phyloP scores from a whole-genome alignment of 2,329 filamentous ascomycete genomes.

The Microdochium nivale region DNA sequence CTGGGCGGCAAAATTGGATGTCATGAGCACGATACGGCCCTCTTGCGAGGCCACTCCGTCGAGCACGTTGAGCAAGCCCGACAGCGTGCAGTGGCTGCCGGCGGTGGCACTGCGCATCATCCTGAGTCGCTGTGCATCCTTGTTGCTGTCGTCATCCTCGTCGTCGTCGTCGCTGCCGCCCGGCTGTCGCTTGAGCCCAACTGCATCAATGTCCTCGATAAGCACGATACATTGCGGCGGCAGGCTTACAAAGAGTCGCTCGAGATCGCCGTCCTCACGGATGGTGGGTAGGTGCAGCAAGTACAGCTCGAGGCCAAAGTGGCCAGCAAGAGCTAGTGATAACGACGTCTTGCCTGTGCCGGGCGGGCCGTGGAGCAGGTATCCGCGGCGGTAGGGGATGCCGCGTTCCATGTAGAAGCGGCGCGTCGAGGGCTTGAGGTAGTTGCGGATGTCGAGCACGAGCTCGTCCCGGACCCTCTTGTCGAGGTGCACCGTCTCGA shows the following conservation, averaged over 20 bases:
- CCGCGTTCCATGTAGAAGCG: conserved; percentile 66
- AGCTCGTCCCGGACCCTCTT: conserved; percentile 46
- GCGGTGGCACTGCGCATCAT: conserved; percentile 50
- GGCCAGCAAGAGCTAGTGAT: conserved; percentile 63
- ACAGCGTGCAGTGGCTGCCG: conserved; percentile 61
- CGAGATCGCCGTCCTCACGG: conserved; percentile 17
- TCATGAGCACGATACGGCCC: conserved; percentile 61
- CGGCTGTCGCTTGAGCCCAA: conserved; percentile 30
- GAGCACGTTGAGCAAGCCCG: conserved; percentile 49
- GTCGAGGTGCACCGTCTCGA: conserved; percentile 28
- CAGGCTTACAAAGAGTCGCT: conserved; percentile 21
- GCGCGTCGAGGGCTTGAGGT: conserved; percentile 45
- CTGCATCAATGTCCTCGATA: conserved; percentile 48
- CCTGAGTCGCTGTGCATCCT: neutral
- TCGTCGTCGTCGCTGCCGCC: neutral
- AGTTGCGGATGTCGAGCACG: conserved; percentile 57
- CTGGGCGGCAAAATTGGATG: conserved; percentile 59
- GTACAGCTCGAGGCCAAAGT: conserved; percentile 65
- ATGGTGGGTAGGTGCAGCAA: conserved; percentile 57
- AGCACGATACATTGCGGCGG: conserved; percentile 35
- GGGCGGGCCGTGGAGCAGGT: conserved; percentile 64
- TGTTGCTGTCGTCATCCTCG: conserved; percentile 5
- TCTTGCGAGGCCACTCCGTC: conserved; percentile 63
- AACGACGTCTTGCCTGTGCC: conserved; percentile 71
- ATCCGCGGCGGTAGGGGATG: conserved; percentile 67